Conservation (phyloP, 2,329 filamentous ascomycete species). For the Dothistroma pini region DNA sequence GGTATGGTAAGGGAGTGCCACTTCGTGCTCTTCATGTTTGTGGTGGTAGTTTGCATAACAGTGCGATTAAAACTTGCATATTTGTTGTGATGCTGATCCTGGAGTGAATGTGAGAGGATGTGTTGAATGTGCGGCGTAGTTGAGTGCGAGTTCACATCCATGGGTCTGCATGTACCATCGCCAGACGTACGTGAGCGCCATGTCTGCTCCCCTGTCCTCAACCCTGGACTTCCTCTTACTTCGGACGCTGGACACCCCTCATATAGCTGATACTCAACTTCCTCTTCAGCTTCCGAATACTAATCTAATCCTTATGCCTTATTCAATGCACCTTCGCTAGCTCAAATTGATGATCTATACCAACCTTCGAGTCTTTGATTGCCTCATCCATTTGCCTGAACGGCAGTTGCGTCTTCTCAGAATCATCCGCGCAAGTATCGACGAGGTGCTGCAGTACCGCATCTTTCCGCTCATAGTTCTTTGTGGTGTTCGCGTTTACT, state of each 20-base stretch:
- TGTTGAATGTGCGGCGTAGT: no score
- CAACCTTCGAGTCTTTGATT: background rate
- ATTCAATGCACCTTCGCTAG: background rate
- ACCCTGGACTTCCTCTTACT: no score
- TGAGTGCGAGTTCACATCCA: no score
- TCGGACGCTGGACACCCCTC: background rate
- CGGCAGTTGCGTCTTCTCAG: background rate
- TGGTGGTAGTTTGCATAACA: no score
- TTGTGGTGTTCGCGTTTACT: background rate
- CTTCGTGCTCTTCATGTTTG: background rate
- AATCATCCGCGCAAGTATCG: background rate
- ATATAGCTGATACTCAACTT: background rate
- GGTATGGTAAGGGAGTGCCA: background rate
- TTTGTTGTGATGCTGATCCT: no score
- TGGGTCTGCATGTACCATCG: no score
- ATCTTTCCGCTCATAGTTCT: background rate
- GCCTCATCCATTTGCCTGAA: background rate
- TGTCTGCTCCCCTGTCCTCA: no score
- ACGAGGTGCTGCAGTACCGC: background rate
- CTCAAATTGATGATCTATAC: background rate
- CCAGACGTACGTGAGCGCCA: no score
- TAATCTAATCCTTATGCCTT: background rate
- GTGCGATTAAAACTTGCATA: no score
- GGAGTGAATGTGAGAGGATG: no score
- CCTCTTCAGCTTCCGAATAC: background rate